A percentile compares a stretch with the other conserved stretches of the same genome.
phyloP scores from a whole-genome alignment of 202 grass and related monocot genomes.

The Setaria viridis region DNA sequence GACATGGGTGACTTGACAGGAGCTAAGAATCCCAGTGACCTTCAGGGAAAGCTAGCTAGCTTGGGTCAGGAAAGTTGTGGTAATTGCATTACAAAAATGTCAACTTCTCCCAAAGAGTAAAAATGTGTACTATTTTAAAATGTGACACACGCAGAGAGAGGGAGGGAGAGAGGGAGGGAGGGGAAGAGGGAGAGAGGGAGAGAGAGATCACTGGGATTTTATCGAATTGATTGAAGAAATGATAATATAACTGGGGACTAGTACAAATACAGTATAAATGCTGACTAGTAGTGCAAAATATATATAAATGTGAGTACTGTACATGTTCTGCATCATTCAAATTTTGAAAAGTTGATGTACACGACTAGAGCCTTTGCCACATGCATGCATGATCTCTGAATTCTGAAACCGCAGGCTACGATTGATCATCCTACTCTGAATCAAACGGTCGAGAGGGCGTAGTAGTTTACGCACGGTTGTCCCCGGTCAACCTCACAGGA shows the following conservation, averaged over 20 bases:
- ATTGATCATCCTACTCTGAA: neutral
- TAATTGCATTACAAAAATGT: slow-evolving; percentile 37
- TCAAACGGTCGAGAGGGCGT: slow-evolving; percentile 33
- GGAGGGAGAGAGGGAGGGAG: too few species aligned
- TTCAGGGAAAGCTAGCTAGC: slow-evolving; percentile 34
- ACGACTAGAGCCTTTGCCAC: neutral
- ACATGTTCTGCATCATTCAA: slow-evolving; percentile 17
- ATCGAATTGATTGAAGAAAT: neutral
- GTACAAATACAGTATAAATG: neutral
- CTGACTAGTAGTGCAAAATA: neutral
- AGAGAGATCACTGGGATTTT: too few species aligned
- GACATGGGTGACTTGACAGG: slow-evolving; percentile 50
- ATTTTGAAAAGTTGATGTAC: slow-evolving; percentile 14
- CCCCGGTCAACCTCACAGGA: slow-evolving; percentile 26
- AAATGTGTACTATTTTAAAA: neutral
- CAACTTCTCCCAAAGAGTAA: neutral
- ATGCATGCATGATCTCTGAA: slow-evolving; percentile 8
- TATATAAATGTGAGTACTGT: neutral
- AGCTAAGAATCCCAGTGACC: slow-evolving; percentile 48
- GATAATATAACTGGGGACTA: neutral
- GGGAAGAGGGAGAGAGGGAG: too few species aligned
- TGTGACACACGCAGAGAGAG: too few species aligned
- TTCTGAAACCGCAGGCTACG: neutral
- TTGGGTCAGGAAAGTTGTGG: slow-evolving; percentile 28
- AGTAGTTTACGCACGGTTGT: neutral